A percentile compares a stretch with the other conserved stretches of the same genome.
Conservation (phyloP, 2,329 filamentous ascomycete genomes). For the Biscogniauxia mediterranea region DNA sequence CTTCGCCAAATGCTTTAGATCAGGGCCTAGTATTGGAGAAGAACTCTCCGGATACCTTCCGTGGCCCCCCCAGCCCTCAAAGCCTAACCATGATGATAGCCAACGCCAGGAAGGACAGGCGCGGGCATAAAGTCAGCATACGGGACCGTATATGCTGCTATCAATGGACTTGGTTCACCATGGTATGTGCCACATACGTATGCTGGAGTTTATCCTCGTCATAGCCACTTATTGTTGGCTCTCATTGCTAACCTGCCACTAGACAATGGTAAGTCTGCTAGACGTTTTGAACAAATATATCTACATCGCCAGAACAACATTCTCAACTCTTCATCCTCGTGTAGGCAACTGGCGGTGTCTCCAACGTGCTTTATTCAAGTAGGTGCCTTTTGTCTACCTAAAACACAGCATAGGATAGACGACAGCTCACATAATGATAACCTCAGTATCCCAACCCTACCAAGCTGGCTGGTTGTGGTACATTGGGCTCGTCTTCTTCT, state of each 20-base stretch:
- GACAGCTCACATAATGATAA: conserved; percentile 9
- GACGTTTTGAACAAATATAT: neutral
- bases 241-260: conserved; percentile 13
- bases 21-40: conserved; percentile 14
- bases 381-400: conserved; percentile 23
- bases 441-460: conserved; percentile 46
- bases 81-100: conserved; percentile 37
- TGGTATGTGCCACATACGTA: conserved; percentile 32
- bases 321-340: neutral
- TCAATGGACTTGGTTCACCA: conserved; percentile 77
- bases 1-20: conserved; percentile 13
- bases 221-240: conserved; percentile 7
- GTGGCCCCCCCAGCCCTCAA: conserved; percentile 19
- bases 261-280: conserved; percentile 33
- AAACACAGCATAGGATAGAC: neutral
- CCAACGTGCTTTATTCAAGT: conserved; percentile 56
- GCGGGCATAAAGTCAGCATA: conserved; percentile 39
- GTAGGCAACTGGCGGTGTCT: conserved; percentile 55
- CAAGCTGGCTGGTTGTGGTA: conserved; percentile 54
- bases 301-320: neutral
- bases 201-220: neutral
- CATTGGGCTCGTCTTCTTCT: conserved; percentile 59
- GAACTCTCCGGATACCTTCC: conserved; percentile 10
- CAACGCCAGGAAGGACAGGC: conserved; percentile 26
- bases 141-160: conserved; percentile 52